Base-by-base conservation (phyloP, 2,329 filamentous ascomycete species). In the Alternaria solani region DNA sequence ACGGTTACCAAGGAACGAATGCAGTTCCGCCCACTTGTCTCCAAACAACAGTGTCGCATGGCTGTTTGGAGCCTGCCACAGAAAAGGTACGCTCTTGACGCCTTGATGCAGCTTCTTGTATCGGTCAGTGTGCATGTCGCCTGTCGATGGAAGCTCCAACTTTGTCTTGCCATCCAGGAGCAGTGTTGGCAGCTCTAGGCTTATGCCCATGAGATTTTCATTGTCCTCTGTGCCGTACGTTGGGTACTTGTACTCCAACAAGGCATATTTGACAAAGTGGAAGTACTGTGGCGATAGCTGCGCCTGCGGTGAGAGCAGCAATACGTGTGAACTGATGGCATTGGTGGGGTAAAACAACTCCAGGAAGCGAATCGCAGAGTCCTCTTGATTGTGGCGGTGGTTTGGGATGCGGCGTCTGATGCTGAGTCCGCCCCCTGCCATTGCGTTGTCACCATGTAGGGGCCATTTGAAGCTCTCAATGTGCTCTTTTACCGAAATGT, bases 281-380 rank as follows among this genome's bases (percentile, higher is more conserved):
- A 91, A 94, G 75, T 93, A 98, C 2, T 91, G 86, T 1, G 89
- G 88, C 0, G 92, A 91, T 0, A 98, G 79, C 75, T 98, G 91
- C 1, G 86, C 86, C 67, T 96, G 89, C 1, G 94, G 88, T 5
- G 93, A 94, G 6, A 99, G 85, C 2, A 97, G 80, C n/a, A 99
- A 84, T 2, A 97, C 87, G 75, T 97, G 93, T 9, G 89, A 89
- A 53, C 87, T 79, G 2, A 78, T 75, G 5, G 88, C 83, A 59
- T 88, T 83, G 3, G 82, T 80, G 2, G 95, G 94, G 84, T 93
- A 98, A 76, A 96, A 97, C 0, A 92, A 91, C 80, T 98, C 94
- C 5, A 97, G 81, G 59, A 94, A 91, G 25, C 90, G 88, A 16
- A 90, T 82, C 0, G 92, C 89, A 57, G 90, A 89, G 67, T 94